Base-by-base conservation (phyloP, 148 eudicot species). In the Heliamphora exappendiculata region DNA sequence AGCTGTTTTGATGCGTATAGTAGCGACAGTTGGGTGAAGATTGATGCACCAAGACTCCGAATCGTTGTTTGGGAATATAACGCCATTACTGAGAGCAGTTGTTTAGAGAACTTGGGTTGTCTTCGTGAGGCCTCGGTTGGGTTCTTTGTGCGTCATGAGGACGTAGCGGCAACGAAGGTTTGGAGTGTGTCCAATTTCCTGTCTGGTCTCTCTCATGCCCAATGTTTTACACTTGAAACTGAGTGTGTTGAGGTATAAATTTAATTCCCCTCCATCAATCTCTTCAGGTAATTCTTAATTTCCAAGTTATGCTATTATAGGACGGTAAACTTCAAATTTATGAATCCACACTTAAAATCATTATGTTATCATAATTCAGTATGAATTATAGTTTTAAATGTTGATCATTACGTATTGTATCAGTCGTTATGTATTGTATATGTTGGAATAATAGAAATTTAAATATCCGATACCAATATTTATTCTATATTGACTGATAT, bases 231-330 rank as follows among this genome's bases (percentile, higher is more conserved):
- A 1, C 85, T 86, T 31, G 81, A 83, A 36, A 82, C 41, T 68
- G 84, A 78, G 66, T 86, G 86, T 70, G 80, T 89, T 67, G 80
- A 87, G 89, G 93, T 84, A 83, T 29, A 6, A 51, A 19, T 59
- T 47, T 7, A 44, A n/a, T 9, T 31, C 29, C 34, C 50, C n/a
- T 42, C 1, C 47, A 5, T 42, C 47, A 42, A 42, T 42, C 5
- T 42, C 5, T 42, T 42, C 47, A 11, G n/a, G n/a, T n/a, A n/a
- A 42, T 42, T 42, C 45, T 42, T 42, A 5, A 10, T 6, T 42
- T 42, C 10, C 10, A 5, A 42, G 10, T 6, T 10, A 42, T 42
- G 10, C 7, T 39, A 39, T 3, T 7, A 39, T 3, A 39, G 42
- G 7, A 7, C 7, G 3, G 42, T 39, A 2, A 39, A 3, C 42